phyloP scores from a whole-genome alignment of 2,329 filamentous ascomycete species.

The Bipolaris cookei region DNA sequence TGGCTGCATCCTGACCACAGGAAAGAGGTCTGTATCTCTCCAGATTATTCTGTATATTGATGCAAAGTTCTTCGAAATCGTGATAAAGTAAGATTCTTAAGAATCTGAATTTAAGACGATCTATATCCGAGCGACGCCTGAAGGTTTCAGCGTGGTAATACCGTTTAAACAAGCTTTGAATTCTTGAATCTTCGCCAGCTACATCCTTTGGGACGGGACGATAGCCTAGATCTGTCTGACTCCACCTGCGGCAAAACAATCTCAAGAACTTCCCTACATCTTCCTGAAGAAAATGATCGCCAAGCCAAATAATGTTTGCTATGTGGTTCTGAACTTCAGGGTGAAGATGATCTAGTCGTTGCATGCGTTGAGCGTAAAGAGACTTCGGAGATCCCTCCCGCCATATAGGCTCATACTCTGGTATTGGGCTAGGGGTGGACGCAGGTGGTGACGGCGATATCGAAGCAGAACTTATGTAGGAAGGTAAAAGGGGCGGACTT shows the following conservation, averaged over 20 bases:
- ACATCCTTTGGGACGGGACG: background rate
- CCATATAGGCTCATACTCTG: conserved; percentile 5
- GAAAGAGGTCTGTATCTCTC: conserved; percentile 8
- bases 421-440: conserved; percentile 2
- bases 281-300: conserved; percentile 4
- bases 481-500: conserved; percentile 5
- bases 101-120: conserved; percentile 2
- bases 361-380: conserved; percentile 5
- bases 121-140: conserved; percentile 3
- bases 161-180: conserved; percentile 4
- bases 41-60: conserved; percentile 8
- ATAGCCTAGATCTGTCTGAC: conserved; percentile 3
- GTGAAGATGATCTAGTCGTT: conserved; percentile 6
- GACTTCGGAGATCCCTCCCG: conserved; percentile 1
- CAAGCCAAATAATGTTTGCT: conserved; percentile 4
- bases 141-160: conserved; percentile 5
- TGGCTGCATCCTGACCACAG: background rate
- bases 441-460: conserved; percentile 2
- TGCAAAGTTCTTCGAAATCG: conserved; percentile 4
- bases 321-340: conserved; percentile 1
- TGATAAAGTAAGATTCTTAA: conserved; percentile 10
- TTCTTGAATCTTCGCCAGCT: conserved; percentile 1
- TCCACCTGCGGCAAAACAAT: conserved; percentile 9
- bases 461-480: conserved; percentile 9
- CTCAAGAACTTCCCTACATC: conserved; percentile 3